Evolutionary conservation across 176 grass and related monocot genomes (phyloP).

Genomic region (Tuctoria greenei): DNA sequence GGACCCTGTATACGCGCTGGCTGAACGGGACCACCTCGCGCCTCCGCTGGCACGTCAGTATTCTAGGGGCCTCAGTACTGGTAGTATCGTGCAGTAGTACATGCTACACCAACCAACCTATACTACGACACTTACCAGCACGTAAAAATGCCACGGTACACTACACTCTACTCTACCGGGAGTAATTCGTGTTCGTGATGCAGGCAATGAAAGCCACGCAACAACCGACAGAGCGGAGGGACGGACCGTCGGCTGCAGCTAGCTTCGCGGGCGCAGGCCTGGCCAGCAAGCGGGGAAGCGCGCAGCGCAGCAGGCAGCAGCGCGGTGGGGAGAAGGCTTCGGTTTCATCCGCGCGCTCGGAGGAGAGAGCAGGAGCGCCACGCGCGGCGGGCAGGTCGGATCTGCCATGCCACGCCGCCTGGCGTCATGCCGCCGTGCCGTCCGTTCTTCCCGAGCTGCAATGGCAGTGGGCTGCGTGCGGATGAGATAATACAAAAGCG

Average conservation of each 20-base stretch:
- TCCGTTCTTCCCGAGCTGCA: no score
- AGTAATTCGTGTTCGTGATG: background rate
- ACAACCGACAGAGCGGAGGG: background rate
- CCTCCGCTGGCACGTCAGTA: background rate
- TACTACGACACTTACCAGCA: background rate
- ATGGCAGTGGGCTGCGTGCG: background rate
- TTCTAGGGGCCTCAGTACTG: background rate
- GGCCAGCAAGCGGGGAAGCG: background rate
- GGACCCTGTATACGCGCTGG: background rate
- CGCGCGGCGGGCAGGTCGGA: background rate
- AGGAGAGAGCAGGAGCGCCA: background rate
- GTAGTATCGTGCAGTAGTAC: background rate
- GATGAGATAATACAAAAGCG: no score
- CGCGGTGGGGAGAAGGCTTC: background rate
- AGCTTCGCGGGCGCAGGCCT: background rate
- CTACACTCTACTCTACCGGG: background rate
- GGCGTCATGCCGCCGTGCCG: no score
- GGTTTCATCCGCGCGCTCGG: background rate
- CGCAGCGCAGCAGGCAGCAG: background rate
- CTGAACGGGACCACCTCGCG: background rate
- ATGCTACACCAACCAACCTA: background rate
- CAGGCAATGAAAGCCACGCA: background rate
- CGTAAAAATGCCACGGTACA: slow-evolving; percentile 1
- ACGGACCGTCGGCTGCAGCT: background rate
- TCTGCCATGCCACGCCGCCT: background rate